Base-by-base conservation (phyloP, 306 rosid genomes). In the Quercus rubra region DNA sequence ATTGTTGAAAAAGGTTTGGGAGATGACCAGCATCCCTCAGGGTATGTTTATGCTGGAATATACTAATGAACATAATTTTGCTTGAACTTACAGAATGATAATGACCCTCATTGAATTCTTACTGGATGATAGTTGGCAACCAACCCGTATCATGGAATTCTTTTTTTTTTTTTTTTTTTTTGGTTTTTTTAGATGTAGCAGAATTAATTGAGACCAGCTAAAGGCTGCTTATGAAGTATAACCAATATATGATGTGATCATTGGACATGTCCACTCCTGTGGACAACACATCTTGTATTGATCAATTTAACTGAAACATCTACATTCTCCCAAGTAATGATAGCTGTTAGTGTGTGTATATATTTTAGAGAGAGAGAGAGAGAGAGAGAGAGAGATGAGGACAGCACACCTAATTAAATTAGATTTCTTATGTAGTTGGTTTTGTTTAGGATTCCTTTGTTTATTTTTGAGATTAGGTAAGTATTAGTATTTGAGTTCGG, bases 21-120 rank as follows among this genome's bases (percentile, higher is more conserved):
- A 77, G 99, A 95, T 83, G 99, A 95, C 86, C 98, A 95, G 81
- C 97, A 91, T 71, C 98, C 91, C 10, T 92, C 97, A 51, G 98
- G 99, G 99, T 95, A 91, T 83, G 83, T 19, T 19, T 83, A 19
- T 27, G 8, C 1, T 78, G 55, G 72, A 69, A 9, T 38, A 21
- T 27, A 55, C 59, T 56, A 69, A 35, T 67, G 62, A 43, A 43
- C 66, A 64, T 59, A 66, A 30, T 61, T 78, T 67, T 79, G 41
- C 74, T 74, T 55, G 19, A 81, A 75, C 71, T 71, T 41, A 70
- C 76, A 66, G 43, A 84, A 70, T 23, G 46, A 69, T 41, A n/a
- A 43, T 58, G 51, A 63, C 27, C 59, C 76, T 71, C 46, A 21
- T 79, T 21, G 76, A 73, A 74, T 67, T 41, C 46, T 41, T 41